Conservation (phyloP, 2,329 filamentous ascomycete genomes). For the Colletotrichum caudatum region DNA sequence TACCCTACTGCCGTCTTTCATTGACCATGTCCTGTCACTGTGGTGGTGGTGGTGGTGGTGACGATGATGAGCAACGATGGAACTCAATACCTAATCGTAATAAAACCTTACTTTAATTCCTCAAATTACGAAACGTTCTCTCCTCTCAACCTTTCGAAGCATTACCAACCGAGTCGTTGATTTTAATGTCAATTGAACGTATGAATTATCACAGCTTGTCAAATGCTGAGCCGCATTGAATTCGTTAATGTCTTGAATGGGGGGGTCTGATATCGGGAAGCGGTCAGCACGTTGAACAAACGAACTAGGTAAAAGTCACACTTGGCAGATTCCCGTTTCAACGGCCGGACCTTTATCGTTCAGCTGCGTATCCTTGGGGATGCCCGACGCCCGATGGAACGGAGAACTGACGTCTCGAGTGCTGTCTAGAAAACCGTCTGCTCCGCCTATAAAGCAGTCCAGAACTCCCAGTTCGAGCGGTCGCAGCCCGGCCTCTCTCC, state of each 20-base stretch:
- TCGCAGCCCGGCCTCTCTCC: neutral
- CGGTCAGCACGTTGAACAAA: neutral
- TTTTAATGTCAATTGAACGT: neutral
- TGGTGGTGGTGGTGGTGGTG: neutral
- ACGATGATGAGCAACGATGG: neutral
- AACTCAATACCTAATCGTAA: slow-evolving; percentile 16
- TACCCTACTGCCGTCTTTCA: neutral
- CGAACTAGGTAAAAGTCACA: too few species aligned
- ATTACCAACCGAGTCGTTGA: neutral
- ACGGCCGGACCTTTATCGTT: neutral
- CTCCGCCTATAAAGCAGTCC: neutral
- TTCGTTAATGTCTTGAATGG: neutral
- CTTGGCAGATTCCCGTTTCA: neutral
- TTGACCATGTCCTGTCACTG: neutral
- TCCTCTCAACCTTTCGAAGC: neutral
- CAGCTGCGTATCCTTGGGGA: neutral
- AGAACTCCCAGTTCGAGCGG: neutral
- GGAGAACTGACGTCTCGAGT: neutral
- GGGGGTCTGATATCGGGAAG: neutral
- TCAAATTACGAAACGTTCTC: neutral
- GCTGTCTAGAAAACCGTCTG: neutral
- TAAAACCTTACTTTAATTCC: neutral
- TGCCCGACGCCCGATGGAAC: too few species aligned
- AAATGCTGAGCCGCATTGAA: neutral
- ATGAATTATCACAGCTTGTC: neutral